Percentiles rank a stretch among this genome's conserved stretches.
Evolutionary conservation across 2,329 filamentous ascomycete genomes (phyloP).

Genomic region (Calonectria honghensis): DNA sequence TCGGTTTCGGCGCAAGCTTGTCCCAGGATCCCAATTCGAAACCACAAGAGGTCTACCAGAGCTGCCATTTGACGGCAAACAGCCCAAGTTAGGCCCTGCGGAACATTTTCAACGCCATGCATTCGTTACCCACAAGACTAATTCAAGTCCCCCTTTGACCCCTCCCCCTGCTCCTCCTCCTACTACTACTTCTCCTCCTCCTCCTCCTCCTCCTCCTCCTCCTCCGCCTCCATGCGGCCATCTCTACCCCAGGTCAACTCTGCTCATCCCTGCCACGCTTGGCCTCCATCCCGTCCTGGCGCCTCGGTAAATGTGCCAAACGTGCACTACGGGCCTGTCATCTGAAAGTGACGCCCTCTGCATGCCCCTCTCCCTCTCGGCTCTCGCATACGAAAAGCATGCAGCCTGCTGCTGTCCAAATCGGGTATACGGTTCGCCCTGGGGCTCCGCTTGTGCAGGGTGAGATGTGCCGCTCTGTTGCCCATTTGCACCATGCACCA

Average conservation of each 20-base stretch:
- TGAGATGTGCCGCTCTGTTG: neutral
- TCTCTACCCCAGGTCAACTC: constrained; percentile 38
- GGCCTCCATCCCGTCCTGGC: constrained; percentile 18
- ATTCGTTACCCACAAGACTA: neutral
- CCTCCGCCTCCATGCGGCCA: constrained; percentile 26
- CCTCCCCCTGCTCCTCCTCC: constrained; percentile 5
- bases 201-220: neutral
- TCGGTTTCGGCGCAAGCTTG: neutral
- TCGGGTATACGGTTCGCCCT: constrained; percentile 43
- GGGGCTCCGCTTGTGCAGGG: constrained; percentile 32
- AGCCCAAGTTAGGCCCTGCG: neutral
- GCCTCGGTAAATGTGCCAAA: constrained; percentile 42
- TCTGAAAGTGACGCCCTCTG: constrained; percentile 43
- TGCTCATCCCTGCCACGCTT: constrained; percentile 34
- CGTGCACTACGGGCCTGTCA: constrained; percentile 31
- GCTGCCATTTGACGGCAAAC: neutral
- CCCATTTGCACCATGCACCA: neutral
- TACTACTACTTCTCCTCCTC: neutral
- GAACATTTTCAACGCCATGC: neutral
- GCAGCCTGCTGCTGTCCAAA: constrained; percentile 19
- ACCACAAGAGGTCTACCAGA: neutral
- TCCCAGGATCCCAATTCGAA: neutral
- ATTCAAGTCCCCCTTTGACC: constrained; percentile 33
- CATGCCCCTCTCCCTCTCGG: neutral
- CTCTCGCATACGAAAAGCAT: neutral